phyloP scores from a whole-genome alignment of 495 filamentous ascomycete genomes.

The Aspergillus coremiiformis region DNA sequence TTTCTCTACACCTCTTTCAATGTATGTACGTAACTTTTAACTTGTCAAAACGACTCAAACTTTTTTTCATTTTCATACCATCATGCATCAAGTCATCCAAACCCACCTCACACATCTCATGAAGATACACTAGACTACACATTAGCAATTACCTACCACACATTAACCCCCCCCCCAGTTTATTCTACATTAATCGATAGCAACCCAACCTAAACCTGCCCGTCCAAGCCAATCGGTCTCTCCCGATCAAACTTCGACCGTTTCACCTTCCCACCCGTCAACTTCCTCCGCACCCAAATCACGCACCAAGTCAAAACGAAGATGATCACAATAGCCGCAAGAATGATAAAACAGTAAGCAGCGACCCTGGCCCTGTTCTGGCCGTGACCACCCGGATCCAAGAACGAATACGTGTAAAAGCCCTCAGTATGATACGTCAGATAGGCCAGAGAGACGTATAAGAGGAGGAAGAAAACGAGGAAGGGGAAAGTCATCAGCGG shows the following conservation, averaged over 20 bases:
- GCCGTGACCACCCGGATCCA: slow-evolving; percentile 47
- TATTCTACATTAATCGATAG: background rate
- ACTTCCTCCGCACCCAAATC: slow-evolving; percentile 44
- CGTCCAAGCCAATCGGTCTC: slow-evolving; percentile 7
- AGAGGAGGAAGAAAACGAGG: slow-evolving; percentile 46
- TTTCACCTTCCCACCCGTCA: slow-evolving; percentile 29
- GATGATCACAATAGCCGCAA: slow-evolving; percentile 53
- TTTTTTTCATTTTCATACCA: background rate
- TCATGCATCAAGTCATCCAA: background rate
- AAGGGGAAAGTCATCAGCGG: slow-evolving; percentile 30
- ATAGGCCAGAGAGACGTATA: slow-evolving; percentile 70
- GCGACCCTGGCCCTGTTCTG: slow-evolving; percentile 39
- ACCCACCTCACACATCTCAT: no score
- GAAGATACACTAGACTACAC: background rate
- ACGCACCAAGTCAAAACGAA: slow-evolving; percentile 50
- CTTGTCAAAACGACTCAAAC: background rate
- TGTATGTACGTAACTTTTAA: background rate
- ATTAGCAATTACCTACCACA: background rate
- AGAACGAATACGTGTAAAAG: slow-evolving; percentile 71
- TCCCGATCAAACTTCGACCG: slow-evolving; percentile 18
- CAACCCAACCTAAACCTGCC: background rate
- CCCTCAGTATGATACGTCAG: slow-evolving; percentile 58
- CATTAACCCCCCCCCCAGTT: background rate
- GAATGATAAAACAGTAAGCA: slow-evolving; percentile 50
- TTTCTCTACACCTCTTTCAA: background rate